Evolutionary conservation across 768 basidiomycete genomes (phyloP).

Genomic region (Lentinula edodes): DNA sequence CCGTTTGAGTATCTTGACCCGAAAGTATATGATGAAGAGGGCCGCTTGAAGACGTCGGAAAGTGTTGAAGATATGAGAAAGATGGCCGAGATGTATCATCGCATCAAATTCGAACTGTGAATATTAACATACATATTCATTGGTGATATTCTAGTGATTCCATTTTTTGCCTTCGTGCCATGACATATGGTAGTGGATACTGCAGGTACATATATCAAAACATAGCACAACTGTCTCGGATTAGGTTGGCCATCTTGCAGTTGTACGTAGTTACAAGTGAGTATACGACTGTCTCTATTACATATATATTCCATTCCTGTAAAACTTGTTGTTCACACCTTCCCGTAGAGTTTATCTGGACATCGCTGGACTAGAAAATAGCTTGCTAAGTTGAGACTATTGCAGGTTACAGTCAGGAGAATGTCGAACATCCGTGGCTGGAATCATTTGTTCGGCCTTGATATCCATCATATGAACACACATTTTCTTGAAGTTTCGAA

Average conservation of each 20-base stretch:
- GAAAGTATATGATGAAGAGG: constrained; percentile 27
- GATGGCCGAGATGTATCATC: constrained; percentile 31
- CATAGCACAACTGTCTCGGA: too few relatives aligned
- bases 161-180: too few relatives aligned
- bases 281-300: neutral
- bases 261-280: constrained; percentile 32
- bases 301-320: neutral
- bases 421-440: constrained; percentile 48
- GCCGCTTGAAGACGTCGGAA: constrained; percentile 20
- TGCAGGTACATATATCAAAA: too few relatives aligned
- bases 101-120: constrained; percentile 25
- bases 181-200: too few relatives aligned
- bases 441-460: constrained; percentile 15
- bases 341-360: constrained; percentile 53
- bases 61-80: constrained; percentile 34
- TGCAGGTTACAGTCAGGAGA: constrained; percentile 36
- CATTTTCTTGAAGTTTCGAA: too few relatives aligned
- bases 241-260: too few relatives aligned
- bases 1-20: constrained; percentile 33
- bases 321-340: neutral
- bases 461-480: too few relatives aligned
- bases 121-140: neutral
- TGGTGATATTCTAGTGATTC: neutral
- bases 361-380: constrained; percentile 51
- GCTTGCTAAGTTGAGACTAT: constrained; percentile 40